Base-by-base conservation (phyloP, 257 asterid species). In the Sherardia arvensis region DNA sequence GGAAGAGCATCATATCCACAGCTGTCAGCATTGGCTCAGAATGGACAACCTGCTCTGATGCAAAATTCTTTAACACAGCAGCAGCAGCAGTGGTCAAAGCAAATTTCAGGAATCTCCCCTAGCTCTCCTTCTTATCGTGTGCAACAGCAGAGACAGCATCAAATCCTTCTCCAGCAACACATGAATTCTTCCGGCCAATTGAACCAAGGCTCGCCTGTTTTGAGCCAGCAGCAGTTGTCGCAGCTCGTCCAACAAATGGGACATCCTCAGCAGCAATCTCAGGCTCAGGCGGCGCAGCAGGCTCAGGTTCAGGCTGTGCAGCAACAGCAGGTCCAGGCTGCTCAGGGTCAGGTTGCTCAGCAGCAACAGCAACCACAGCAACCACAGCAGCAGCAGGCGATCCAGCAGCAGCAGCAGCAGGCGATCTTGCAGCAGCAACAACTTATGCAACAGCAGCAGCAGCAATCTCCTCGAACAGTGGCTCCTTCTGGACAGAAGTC, bases 11-110 rank as follows among this genome's bases (percentile, higher is more conserved):
- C 97, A 60, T 87, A 77, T 62, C 72, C 79, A 62, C 94, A 82
- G 69, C 70, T 85, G 53, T 78, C 95, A 60, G 87, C 90, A 60
- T 71, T 85, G 78, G 75, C 86, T 73, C 99, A 87, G 80, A 90
- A 87, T 78, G 97, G 94, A 63, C 95, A 87, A 67, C 68, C 81
- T 11, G 79, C 95, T 67, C 25, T 83, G 74, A 69, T 87, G 77
- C 96, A 85, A 76, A 92, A 78, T 61, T 64, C 87, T 64, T 54
- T 84, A 49, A 69, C 87, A 64, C 96, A 79, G 72, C 47, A 36
- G 43, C 47, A 36, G 43, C 94, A 87, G 70, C 96, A 89, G 83
- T 89, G 95, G 95, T 72, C 90, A 71, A 92, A 92, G 76, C 96
- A 87, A 75, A 77, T 85, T 67, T 81, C 95, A 15, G 71, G 83